Evolutionary conservation across 164 flowering plant genomes (phyloP).

Genomic region (Cinnamomum chago): DNA sequence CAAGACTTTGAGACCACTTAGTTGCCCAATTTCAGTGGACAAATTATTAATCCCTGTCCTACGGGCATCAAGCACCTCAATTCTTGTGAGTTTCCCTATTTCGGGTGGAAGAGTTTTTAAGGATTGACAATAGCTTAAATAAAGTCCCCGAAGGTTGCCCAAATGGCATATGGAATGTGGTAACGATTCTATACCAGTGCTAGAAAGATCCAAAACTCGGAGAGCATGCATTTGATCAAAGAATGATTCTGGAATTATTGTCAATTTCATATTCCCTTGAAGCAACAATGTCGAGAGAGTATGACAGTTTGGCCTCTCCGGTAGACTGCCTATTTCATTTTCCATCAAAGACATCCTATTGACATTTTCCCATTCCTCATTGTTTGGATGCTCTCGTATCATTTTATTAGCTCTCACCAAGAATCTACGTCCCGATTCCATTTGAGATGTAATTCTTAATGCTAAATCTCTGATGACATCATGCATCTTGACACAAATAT

Average conservation of each 20-base stretch:
- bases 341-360: slow-evolving; percentile 19
- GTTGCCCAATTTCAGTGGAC: background rate
- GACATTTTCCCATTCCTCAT: slow-evolving; percentile 14
- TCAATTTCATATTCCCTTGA: slow-evolving; percentile 13
- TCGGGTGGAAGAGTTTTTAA: slow-evolving; percentile 4
- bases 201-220: slow-evolving; percentile 20
- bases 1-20: slow-evolving; percentile 9
- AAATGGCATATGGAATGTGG: slow-evolving; percentile 20
- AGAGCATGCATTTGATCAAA: slow-evolving; percentile 21
- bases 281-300: slow-evolving; percentile 21
- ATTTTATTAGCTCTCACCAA: slow-evolving; percentile 12
- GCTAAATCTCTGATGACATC: slow-evolving; percentile 19
- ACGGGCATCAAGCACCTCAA: slow-evolving; percentile 4
- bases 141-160: slow-evolving; percentile 19
- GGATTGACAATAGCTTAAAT: slow-evolving; percentile 12
- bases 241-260: slow-evolving; percentile 15
- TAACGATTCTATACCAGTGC: slow-evolving; percentile 12
- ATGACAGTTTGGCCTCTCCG: slow-evolving; percentile 14
- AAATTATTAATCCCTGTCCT: background rate
- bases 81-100: background rate
- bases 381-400: background rate
- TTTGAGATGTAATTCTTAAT: slow-evolving; percentile 9
- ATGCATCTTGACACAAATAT: slow-evolving; percentile 20
- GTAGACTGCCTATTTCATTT: slow-evolving; percentile 12
- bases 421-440: background rate